Base-by-base conservation (phyloP, 768 basidiomycete species). In the Hericium alpestre region DNA sequence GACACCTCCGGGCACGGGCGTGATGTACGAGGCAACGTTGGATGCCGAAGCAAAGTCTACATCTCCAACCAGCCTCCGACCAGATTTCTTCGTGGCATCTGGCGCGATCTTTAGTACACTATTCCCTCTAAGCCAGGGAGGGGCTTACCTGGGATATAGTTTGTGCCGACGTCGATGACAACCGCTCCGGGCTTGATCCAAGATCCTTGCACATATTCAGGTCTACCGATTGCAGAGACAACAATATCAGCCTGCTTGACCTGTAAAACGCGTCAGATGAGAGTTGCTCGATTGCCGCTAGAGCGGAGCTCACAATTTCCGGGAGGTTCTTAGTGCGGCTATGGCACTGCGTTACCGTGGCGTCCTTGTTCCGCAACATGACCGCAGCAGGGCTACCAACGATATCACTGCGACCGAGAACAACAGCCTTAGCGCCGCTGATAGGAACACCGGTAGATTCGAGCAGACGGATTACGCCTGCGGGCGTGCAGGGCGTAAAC, bases 301-400 rank as follows among this genome's bases (percentile, higher is more conserved):
- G 38, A 16, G 20, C 15, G 16, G 6, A 3, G 4, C 86, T 60
- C 66, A 93, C 92, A 63, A 94, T 82, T 38, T 79, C 76, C 60
- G 86, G 78, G 46, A 98, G 76, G 64, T 93, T 82, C 71, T 82
- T 82, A 55, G 95, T 94, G 41, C 82, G 80, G 62, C 91, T 93
- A 71, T 99, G 96, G 71, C 95, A 98, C 70, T 97, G 95, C 20
- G 93, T 98, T 60, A 98, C 93, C 20, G 96, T 99, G 2, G 96
- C 94, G 67, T 98, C 89, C 59, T 80, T 82, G 68, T 86, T 88
- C 64, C 92, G 78, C 54, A 99, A 77, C 79, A 99, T 85, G 38
- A 91, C 87, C 39, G 86, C 85, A 52, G 97, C 93, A 27, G 96
- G 96, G 64, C 83, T 95, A 55, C 96, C 96, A 56, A 99, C 96